Evolutionary conservation across 2,329 filamentous ascomycete species (phyloP).

Genomic region (Aspergillus sp.): DNA sequence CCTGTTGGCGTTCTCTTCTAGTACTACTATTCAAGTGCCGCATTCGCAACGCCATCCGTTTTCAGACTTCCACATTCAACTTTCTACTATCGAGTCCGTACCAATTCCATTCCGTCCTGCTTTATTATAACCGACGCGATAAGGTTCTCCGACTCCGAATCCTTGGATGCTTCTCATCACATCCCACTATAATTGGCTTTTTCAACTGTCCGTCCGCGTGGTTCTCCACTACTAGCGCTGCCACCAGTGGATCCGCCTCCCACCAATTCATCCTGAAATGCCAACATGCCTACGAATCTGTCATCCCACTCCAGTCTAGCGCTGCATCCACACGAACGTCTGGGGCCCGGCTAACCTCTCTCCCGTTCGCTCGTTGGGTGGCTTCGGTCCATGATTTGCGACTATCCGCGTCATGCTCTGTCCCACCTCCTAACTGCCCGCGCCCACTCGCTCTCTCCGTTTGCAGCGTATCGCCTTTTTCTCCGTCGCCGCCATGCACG

Average conservation of each 20-base stretch:
- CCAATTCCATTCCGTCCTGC: too few species aligned
- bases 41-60: too few species aligned
- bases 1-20: too few species aligned
- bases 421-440: neutral
- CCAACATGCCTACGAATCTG: neutral
- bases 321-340: slow-evolving; percentile 1
- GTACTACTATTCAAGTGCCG: too few species aligned
- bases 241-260: slow-evolving; percentile 1
- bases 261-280: neutral
- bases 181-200: too few species aligned
- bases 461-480: neutral
- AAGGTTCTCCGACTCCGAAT: too few species aligned
- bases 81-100: too few species aligned
- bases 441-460: neutral
- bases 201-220: neutral
- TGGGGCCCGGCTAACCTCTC: slow-evolving; percentile 1
- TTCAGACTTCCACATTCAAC: too few species aligned
- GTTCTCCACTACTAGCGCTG: slow-evolving; percentile 6
- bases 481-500: neutral
- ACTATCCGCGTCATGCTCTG: slow-evolving; percentile 10
- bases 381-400: neutral
- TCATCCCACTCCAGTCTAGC: neutral
- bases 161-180: neutral
- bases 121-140: too few species aligned
- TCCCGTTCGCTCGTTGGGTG: slow-evolving; percentile 2